A percentile compares a stretch with the other conserved stretches of the same genome.
These are phyloP conservation scores for Abortiporus biennis DNA, from an alignment of 1,284 basidiomycete genomes.

Conservation along the genomic window DNA sequence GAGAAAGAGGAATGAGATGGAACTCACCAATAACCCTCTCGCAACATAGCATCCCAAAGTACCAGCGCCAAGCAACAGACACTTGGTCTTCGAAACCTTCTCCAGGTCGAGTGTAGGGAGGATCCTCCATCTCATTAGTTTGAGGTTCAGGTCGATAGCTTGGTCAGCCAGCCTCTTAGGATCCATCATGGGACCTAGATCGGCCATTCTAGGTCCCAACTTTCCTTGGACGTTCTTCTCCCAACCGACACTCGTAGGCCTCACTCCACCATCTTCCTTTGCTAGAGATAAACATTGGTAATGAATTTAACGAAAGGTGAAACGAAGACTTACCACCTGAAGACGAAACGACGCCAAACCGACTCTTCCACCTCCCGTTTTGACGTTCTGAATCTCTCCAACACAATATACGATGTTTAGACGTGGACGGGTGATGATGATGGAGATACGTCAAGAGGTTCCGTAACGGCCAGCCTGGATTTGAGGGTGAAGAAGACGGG, in stretches of 20 bases:
- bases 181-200: slow-evolving; percentile 95
- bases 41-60: slow-evolving; percentile 97
- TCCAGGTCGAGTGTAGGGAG: slow-evolving; percentile 87
- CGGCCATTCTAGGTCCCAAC: slow-evolving; percentile 82
- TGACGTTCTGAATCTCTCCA: slow-evolving; percentile 60
- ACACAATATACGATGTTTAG: slow-evolving; percentile 55
- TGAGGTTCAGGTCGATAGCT: slow-evolving; percentile 94
- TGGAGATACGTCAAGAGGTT: slow-evolving; percentile 85
- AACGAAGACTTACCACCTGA: neutral
- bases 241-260: slow-evolving; percentile 84
- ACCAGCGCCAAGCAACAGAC: slow-evolving; percentile 89
- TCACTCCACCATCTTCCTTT: slow-evolving; percentile 16
- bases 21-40: slow-evolving; percentile 75
- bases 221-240: slow-evolving; percentile 87
- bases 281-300: slow-evolving; percentile 1
- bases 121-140: slow-evolving; percentile 98
- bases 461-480: slow-evolving; percentile 93
- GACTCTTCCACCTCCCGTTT: slow-evolving; percentile 50
- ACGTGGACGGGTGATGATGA: slow-evolving; percentile 41
- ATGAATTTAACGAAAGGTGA: too few relatives aligned
- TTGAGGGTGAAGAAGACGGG: slow-evolving; percentile 71
- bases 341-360: slow-evolving; percentile 43
- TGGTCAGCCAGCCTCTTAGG: slow-evolving; percentile 87
- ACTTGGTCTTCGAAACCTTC: slow-evolving; percentile 74
- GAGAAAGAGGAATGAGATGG: neutral